Evolutionary conservation across 2,329 filamentous ascomycete genomes (phyloP).

Genomic region (Scopulariopsis brevicaulis): DNA sequence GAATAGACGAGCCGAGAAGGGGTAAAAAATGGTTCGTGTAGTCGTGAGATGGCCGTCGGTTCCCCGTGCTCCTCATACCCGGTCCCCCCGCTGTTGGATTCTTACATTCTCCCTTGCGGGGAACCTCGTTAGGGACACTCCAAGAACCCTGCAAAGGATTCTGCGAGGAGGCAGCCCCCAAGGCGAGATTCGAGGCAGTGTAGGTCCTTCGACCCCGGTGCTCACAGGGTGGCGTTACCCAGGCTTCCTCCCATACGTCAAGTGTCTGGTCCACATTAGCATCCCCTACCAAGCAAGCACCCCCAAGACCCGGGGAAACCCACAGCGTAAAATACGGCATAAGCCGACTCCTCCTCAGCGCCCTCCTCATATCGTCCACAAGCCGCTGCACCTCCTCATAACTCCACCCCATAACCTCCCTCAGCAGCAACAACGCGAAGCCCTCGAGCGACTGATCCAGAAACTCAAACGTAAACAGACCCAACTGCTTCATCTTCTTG

Average conservation of each 20-base stretch:
- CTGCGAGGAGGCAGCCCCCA: neutral
- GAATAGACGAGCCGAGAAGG: too few species aligned
- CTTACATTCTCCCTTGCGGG: too few species aligned
- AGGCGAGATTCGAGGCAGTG: too few species aligned
- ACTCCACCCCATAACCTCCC: conserved; percentile 15
- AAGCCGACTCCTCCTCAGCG: neutral
- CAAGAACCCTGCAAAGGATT: neutral
- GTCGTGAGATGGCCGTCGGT: too few species aligned
- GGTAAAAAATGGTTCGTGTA: too few species aligned
- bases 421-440: conserved; percentile 15
- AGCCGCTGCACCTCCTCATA: conserved; percentile 12
- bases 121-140: too few species aligned
- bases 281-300: neutral
- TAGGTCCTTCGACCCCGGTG: too few species aligned
- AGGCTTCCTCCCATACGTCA: neutral
- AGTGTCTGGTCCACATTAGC: neutral
- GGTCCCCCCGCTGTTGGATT: too few species aligned
- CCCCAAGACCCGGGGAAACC: neutral
- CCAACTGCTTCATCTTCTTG: conserved; percentile 28
- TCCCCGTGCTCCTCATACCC: too few species aligned
- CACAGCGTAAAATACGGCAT: conserved; percentile 5
- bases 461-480: conserved; percentile 16
- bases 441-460: conserved; percentile 17
- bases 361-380: conserved; percentile 11
- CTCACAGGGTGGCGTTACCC: neutral